Base-by-base conservation (phyloP, 2,329 filamentous ascomycete genomes). In the Alternaria dauci region DNA sequence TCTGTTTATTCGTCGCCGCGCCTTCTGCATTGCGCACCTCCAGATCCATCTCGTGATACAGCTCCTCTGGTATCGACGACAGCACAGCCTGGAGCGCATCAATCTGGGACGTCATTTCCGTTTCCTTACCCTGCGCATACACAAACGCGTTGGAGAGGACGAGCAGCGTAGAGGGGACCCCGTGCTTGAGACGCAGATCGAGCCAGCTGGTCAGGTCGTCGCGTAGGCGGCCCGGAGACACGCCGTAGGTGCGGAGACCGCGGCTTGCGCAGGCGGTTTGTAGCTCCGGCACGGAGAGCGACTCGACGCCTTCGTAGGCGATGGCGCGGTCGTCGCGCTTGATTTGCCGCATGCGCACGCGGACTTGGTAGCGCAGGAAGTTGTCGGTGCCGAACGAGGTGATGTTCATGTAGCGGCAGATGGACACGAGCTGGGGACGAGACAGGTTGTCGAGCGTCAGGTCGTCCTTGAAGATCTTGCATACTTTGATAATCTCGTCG, bases 31-130 rank as follows among this genome's bases (percentile, higher is more conserved):
- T 96, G 85, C 97, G 93, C 9, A 99, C 93, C 82, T 99, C 95
- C 32, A 99, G 90, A 81, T 98, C 95, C 66, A 99, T 97, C 84
- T 99, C 95, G 85, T 99, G 95, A 91, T 96, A 99, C 41, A 99
- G 86, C 80, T 99, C 95, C 80, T 99, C 95, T 3, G 95, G 95
- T 64, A 99, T 98, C 62, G 91, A 94, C 41, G 92, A 96, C 41
- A 99, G 84, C 5, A 99, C 95, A 56, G 93, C 92, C 62, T 94
- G 92, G 50, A 99, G 87, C 0, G 95, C 93, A 69, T 97, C 94
- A 60, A 99, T 93, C 82, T 98, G 94, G 63, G 88, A 92, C 32
- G 91, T 89, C 72, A 95, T 92, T 73, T 96, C 93, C 50, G 86
- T 84, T 51, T 94, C 92, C 71, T 94, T 93, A 62, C 91, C 89